A percentile compares a stretch with the other conserved stretches of the same genome.
phyloP scores from a whole-genome alignment of 352 stramenopile species.

The Globisporangium radiosum region DNA sequence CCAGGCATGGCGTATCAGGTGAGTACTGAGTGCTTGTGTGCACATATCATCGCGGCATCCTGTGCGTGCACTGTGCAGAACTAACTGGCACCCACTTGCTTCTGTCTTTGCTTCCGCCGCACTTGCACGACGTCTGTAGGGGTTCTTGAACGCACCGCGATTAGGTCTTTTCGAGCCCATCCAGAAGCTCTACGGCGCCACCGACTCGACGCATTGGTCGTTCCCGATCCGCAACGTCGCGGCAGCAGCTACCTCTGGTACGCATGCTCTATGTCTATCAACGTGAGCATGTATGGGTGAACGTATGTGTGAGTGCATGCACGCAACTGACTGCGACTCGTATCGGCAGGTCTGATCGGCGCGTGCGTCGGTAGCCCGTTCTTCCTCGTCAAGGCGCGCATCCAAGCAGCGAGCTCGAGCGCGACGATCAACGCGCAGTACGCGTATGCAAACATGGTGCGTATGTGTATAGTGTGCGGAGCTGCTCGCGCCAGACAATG shows the following conservation, averaged over 20 bases:
- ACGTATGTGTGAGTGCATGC: too few relatives aligned
- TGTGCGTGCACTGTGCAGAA: background rate
- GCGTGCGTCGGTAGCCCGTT: slow-evolving; percentile 77
- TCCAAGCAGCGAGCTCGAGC: slow-evolving; percentile 70
- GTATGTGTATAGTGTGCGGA: background rate
- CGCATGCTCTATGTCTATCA: background rate
- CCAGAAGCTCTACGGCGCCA: slow-evolving; percentile 73
- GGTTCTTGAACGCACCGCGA: slow-evolving; percentile 75
- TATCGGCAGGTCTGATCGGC: slow-evolving; percentile 51
- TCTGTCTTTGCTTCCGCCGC: background rate
- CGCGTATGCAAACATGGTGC: slow-evolving; percentile 77
- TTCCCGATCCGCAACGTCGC: slow-evolving; percentile 74
- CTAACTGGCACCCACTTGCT: background rate
- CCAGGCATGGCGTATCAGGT: slow-evolving; percentile 80
- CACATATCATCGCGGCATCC: slow-evolving; percentile 1
- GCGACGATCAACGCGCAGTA: slow-evolving; percentile 81
- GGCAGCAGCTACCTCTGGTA: slow-evolving; percentile 61
- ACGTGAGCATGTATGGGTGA: too few relatives aligned
- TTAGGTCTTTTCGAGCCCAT: slow-evolving; percentile 76
- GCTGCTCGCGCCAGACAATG: too few relatives aligned
- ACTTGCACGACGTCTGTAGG: slow-evolving; percentile 11
- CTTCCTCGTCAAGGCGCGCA: slow-evolving; percentile 80
- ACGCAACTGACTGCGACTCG: slow-evolving; percentile 1
- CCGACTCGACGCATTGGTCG: slow-evolving; percentile 63
- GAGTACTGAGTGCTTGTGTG: slow-evolving; percentile 2